A percentile compares a stretch with the other conserved stretches of the same genome.
Evolutionary conservation across 2,329 filamentous ascomycete species (phyloP).

Genomic region (Fusarium albosuccineum): DNA sequence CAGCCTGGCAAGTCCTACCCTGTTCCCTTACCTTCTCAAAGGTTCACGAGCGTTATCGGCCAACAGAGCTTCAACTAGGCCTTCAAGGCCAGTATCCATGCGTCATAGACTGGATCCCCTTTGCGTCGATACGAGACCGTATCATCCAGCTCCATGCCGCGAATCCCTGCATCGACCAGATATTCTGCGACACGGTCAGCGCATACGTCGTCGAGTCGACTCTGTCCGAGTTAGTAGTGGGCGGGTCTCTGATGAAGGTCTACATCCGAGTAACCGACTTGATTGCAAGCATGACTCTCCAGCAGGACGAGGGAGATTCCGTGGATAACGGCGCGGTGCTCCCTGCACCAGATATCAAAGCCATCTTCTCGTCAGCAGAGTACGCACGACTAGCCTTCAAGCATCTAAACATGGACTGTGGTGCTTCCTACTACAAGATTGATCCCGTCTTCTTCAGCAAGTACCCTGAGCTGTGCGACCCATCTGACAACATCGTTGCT

Average conservation of each 20-base stretch:
- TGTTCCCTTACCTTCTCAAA: background rate
- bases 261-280: background rate
- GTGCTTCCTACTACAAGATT: background rate
- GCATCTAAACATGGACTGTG: background rate
- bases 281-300: constrained; percentile 4
- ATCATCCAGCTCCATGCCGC: background rate
- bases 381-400: background rate
- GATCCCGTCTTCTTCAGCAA: constrained; percentile 3
- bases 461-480: background rate
- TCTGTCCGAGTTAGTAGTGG: background rate
- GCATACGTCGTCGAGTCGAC: background rate
- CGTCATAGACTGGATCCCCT: background rate
- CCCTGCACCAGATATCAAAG: background rate
- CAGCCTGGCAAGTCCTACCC: too few species aligned
- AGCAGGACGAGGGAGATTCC: background rate
- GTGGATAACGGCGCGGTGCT: background rate
- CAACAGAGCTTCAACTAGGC: background rate
- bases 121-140: background rate
- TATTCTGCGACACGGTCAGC: background rate
- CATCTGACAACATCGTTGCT: background rate
- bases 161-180: background rate
- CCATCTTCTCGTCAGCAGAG: background rate
- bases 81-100: background rate
- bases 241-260: background rate
- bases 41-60: background rate